Conservation (phyloP, 2,329 filamentous ascomycete genomes). For the Penicillium sp. region DNA sequence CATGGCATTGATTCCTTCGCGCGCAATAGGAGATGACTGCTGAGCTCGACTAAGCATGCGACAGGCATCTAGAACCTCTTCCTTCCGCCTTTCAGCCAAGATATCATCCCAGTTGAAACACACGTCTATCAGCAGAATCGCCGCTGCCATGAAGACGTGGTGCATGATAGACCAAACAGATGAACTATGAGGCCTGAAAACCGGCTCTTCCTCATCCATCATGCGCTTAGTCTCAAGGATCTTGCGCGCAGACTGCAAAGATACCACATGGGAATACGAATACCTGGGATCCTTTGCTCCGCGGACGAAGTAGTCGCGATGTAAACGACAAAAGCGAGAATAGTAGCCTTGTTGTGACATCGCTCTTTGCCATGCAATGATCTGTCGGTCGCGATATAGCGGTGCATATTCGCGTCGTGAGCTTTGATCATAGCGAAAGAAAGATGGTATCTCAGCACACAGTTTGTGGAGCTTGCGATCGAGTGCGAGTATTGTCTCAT, state of each 20-base stretch:
- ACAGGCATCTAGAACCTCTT: constrained; percentile 42
- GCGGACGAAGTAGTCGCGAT: constrained; percentile 43
- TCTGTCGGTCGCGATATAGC: constrained; percentile 32
- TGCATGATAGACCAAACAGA: constrained; percentile 39
- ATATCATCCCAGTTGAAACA: constrained; percentile 45
- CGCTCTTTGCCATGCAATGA: constrained; percentile 39
- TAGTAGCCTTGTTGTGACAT: constrained; percentile 39
- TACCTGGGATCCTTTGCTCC: constrained; percentile 38
- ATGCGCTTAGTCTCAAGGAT: constrained; percentile 40
- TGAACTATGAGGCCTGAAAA: constrained; percentile 28
- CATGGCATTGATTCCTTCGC: constrained; percentile 40
- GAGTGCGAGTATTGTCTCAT: constrained; percentile 42
- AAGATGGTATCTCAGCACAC: constrained; percentile 35
- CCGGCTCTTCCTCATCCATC: constrained; percentile 33
- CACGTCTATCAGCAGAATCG: constrained; percentile 42
- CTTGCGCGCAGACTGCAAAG: constrained; percentile 40
- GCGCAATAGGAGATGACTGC: constrained; percentile 31
- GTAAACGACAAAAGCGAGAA: constrained; percentile 41
- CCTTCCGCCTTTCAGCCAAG: constrained; percentile 35
- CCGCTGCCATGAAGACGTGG: constrained; percentile 45
- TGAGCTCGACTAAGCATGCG: constrained; percentile 41
- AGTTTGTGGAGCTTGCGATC: constrained; percentile 38
- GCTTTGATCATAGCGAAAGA: constrained; percentile 39
- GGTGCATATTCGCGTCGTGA: constrained; percentile 28
- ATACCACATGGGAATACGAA: constrained; percentile 41